These are phyloP conservation scores for Calonectria hongkongensis DNA, from an alignment of 2,329 filamentous ascomycete species.

Conservation along the genomic window DNA sequence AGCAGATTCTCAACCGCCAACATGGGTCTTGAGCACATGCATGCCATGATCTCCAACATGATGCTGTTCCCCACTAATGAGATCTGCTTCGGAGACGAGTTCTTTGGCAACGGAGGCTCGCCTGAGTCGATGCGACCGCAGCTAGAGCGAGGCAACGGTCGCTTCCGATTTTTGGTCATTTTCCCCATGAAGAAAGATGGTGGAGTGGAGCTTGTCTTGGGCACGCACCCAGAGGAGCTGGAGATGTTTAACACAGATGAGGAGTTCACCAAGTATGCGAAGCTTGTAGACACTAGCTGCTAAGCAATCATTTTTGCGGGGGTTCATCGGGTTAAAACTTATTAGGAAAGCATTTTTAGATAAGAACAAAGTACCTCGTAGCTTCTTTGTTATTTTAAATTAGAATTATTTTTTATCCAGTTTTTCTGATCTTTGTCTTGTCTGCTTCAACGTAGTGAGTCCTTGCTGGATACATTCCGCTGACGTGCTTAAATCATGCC, in stretches of 20 bases:
- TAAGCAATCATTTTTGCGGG: background rate
- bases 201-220: slow-evolving; percentile 55
- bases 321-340: background rate
- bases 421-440: background rate
- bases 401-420: background rate
- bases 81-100: slow-evolving; percentile 53
- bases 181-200: slow-evolving; percentile 56
- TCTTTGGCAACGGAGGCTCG: slow-evolving; percentile 53
- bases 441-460: background rate
- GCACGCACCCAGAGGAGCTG: slow-evolving; percentile 55
- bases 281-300: slow-evolving; percentile 40
- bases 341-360: too few species aligned
- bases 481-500: too few species aligned
- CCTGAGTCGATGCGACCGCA: slow-evolving; percentile 55
- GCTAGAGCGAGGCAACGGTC: slow-evolving; percentile 52
- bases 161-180: slow-evolving; percentile 54
- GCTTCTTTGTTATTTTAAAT: background rate
- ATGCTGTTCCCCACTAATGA: slow-evolving; percentile 55
- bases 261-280: slow-evolving; percentile 54
- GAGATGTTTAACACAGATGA: slow-evolving; percentile 52
- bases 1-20: slow-evolving; percentile 50
- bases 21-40: slow-evolving; percentile 54
- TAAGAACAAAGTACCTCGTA: background rate
- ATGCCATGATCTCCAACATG: slow-evolving; percentile 57
- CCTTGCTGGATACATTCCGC: too few species aligned